These are phyloP conservation scores for Ustilago crameri DNA, from an alignment of 1,284 basidiomycete species.

Conservation along the genomic window DNA sequence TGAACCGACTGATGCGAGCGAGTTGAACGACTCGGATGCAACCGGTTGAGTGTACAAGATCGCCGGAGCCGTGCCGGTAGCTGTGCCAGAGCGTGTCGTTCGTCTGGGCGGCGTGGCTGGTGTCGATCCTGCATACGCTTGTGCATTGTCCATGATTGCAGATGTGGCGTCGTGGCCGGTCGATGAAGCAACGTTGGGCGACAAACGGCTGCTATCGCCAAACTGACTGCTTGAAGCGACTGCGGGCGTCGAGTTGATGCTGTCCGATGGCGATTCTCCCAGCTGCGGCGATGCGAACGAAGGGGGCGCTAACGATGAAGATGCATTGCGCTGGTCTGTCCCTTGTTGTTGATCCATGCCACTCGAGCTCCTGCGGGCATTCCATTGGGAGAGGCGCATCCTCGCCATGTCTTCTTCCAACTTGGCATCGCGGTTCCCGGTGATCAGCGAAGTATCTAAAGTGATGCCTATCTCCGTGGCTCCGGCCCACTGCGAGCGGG, in stretches of 20 bases:
- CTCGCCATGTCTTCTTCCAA: conserved; percentile 33
- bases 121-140: not conserved
- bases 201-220: conserved; percentile 1
- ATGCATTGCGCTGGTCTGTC: not conserved
- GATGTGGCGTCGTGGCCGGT: not conserved
- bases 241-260: conserved; percentile 19
- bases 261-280: conserved; percentile 9
- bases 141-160: not conserved
- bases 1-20: conserved; percentile 23
- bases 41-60: conserved; percentile 28
- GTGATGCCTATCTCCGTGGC: conserved; percentile 13
- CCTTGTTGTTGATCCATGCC: not conserved
- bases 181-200: conserved; percentile 2
- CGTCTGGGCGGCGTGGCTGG: conserved; percentile 2
- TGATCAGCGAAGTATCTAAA: conserved; percentile 29
- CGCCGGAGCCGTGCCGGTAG: conserved; percentile 8
- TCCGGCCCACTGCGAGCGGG: conserved; percentile 5
- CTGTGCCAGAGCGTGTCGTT: conserved; percentile 1
- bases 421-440: conserved; percentile 35
- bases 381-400: conserved; percentile 22
- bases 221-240: conserved; percentile 21
- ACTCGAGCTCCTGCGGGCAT: conserved; percentile 1
- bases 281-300: not conserved
- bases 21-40: conserved; percentile 24
- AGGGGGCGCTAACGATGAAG: too few species aligned